Evolutionary conservation across 805 yeast species (phyloP).

Genomic region (Candida namnaoensis): DNA sequence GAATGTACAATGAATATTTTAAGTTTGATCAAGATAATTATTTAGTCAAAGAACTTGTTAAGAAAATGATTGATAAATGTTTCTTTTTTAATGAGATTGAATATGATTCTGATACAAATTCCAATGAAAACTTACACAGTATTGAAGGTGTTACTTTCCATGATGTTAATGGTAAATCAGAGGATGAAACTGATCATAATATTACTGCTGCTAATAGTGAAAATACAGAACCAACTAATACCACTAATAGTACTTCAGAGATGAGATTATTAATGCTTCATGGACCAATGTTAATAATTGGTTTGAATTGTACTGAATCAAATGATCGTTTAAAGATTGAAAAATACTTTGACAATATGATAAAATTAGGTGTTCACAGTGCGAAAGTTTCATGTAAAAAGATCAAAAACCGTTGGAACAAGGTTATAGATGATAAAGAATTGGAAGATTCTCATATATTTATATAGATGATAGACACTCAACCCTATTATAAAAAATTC

Average conservation of each 20-base stretch:
- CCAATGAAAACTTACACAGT: slow-evolving; percentile 1
- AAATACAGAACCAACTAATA: too few relatives aligned
- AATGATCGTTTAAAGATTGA: slow-evolving; percentile 5
- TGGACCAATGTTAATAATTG: slow-evolving; percentile 13
- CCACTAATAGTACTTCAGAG: slow-evolving; percentile 8
- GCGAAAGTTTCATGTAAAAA: slow-evolving; percentile 10
- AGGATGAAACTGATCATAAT: too few relatives aligned
- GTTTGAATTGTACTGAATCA: slow-evolving; percentile 8
- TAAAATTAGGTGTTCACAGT: slow-evolving; percentile 11
- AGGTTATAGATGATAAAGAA: slow-evolving; percentile 3
- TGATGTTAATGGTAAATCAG: too few relatives aligned
- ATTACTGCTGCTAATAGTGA: too few relatives aligned
- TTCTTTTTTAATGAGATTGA: slow-evolving; percentile 5
- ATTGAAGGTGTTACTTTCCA: too few relatives aligned
- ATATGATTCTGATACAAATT: too few relatives aligned
- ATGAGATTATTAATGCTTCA: slow-evolving; percentile 14
- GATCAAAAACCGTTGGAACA: slow-evolving; percentile 12
- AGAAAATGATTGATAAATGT: slow-evolving; percentile 10
- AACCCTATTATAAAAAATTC: too few relatives aligned
- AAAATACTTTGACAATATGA: slow-evolving; percentile 9
- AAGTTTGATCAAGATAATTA: slow-evolving; percentile 20
- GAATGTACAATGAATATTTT: slow-evolving; percentile 22
- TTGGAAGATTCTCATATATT: neutral
- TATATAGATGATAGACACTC: neutral
- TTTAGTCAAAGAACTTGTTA: slow-evolving; percentile 10